These are phyloP conservation scores for Nakazawaea molendinolei DNA, from an alignment of 805 yeast species.

Conservation along the genomic window DNA sequence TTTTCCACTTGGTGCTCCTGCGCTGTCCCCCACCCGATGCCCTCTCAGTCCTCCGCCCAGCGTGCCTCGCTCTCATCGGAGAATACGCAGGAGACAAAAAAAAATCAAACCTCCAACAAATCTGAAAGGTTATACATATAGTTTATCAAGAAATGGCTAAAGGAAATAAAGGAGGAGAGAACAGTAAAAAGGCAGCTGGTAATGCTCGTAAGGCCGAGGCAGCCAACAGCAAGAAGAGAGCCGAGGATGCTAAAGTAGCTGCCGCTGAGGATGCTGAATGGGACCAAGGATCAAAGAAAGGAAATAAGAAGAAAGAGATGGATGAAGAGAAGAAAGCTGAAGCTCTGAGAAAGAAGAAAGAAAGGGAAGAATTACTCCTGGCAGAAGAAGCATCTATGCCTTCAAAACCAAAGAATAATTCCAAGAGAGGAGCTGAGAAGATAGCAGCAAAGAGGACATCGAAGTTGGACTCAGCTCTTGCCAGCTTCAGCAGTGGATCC, in stretches of 20 bases:
- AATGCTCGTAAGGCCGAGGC: slow-evolving; percentile 39
- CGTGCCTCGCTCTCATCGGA: background rate
- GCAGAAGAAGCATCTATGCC: slow-evolving; percentile 64
- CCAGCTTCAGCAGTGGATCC: slow-evolving; percentile 34
- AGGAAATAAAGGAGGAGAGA: slow-evolving; percentile 21
- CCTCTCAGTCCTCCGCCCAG: background rate
- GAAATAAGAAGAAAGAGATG: slow-evolving; percentile 62
- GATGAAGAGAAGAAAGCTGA: slow-evolving; percentile 67
- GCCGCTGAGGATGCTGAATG: slow-evolving; percentile 58
- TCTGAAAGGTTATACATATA: background rate
- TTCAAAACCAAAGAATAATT: slow-evolving; percentile 42
- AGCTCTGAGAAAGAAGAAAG: slow-evolving; percentile 75
- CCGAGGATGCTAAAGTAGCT: slow-evolving; percentile 36
- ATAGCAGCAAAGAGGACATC: slow-evolving; percentile 54
- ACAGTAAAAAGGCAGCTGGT: slow-evolving; percentile 39
- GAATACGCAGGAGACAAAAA: background rate
- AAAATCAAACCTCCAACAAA: background rate
- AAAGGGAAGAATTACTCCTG: slow-evolving; percentile 59
- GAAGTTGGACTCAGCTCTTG: slow-evolving; percentile 63
- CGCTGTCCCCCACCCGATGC: too few relatives aligned
- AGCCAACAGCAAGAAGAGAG: slow-evolving; percentile 29
- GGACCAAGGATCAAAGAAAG: slow-evolving; percentile 68
- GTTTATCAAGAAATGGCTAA: slow-evolving; percentile 11
- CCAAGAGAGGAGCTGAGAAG: slow-evolving; percentile 64
- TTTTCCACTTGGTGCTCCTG: too few relatives aligned